phyloP scores from a whole-genome alignment of 176 grass and related monocot genomes.

The Puya raimondii region DNA sequence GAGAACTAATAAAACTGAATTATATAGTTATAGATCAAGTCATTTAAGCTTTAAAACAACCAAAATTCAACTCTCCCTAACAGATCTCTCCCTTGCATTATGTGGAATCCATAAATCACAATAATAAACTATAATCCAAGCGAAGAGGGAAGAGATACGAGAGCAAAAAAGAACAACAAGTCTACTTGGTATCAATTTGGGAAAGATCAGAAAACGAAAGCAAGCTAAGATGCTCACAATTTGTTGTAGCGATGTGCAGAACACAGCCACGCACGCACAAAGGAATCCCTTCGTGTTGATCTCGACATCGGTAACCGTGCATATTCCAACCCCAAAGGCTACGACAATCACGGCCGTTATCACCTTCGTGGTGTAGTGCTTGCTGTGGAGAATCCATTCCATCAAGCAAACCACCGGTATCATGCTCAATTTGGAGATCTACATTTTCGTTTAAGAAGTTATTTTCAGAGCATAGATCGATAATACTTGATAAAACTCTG shows the following conservation, averaged over 20 bases:
- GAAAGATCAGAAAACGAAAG: background rate
- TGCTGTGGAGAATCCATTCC: conserved; percentile 75
- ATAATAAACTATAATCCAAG: no score
- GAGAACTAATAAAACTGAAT: no score
- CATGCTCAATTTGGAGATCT: conserved; percentile 96
- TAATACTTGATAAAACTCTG: background rate
- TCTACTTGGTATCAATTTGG: background rate
- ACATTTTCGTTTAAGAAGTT: background rate
- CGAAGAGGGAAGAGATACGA: background rate
- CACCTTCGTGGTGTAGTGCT: conserved; percentile 69
- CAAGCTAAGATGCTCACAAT: conserved; percentile 47
- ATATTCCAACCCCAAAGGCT: conserved; percentile 77
- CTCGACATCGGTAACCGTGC: conserved; percentile 79
- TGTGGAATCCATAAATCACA: no score
- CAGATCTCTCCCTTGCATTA: no score
- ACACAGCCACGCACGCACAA: conserved; percentile 72
- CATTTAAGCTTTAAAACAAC: no score
- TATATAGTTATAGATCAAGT: no score
- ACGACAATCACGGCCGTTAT: conserved; percentile 61
- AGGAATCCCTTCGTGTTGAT: conserved; percentile 83
- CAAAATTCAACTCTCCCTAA: no score
- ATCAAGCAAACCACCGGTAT: conserved; percentile 89
- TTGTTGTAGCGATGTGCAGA: conserved; percentile 89
- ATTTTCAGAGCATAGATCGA: background rate
- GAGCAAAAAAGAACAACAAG: background rate